These are phyloP conservation scores for Rubia peregrina DNA, from an alignment of 305 asterid species.

Conservation along the genomic window DNA sequence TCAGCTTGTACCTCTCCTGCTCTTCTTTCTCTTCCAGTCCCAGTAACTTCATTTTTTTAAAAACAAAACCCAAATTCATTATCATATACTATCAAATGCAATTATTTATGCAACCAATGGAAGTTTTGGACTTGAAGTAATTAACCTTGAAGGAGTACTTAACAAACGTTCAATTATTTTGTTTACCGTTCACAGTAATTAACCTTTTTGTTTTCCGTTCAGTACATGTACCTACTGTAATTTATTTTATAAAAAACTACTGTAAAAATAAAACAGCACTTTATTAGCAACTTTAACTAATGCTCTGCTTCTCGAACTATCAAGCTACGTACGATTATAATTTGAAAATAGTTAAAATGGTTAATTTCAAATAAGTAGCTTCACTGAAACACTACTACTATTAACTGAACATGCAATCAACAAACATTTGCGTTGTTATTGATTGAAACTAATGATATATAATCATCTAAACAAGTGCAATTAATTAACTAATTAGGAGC, in stretches of 20 bases:
- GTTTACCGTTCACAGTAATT: not conserved
- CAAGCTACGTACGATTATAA: not conserved
- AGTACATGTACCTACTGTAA: not conserved
- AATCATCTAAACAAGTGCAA: not conserved
- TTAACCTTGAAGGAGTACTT: not conserved
- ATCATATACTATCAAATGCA: not conserved
- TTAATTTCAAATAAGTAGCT: not conserved
- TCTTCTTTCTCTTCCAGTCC: slow-evolving; percentile 60
- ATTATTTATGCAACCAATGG: not conserved
- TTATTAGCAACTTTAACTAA: not conserved
- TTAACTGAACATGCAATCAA: not conserved
- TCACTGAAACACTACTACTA: not conserved
- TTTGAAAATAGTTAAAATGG: not conserved
- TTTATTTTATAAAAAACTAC: too few species aligned
- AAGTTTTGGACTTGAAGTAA: not conserved
- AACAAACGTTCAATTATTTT: not conserved
- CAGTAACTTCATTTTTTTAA: slow-evolving; percentile 33
- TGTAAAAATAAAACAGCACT: not conserved
- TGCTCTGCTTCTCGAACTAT: not conserved
- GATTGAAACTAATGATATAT: not conserved
- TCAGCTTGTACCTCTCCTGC: slow-evolving; percentile 66
- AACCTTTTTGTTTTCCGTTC: not conserved
- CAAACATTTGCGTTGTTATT: not conserved
- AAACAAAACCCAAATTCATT: not conserved
- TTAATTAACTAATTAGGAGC: not conserved